phyloP scores from a whole-genome alignment of 805 yeast species.

The Kluyveromyces starmeri region DNA sequence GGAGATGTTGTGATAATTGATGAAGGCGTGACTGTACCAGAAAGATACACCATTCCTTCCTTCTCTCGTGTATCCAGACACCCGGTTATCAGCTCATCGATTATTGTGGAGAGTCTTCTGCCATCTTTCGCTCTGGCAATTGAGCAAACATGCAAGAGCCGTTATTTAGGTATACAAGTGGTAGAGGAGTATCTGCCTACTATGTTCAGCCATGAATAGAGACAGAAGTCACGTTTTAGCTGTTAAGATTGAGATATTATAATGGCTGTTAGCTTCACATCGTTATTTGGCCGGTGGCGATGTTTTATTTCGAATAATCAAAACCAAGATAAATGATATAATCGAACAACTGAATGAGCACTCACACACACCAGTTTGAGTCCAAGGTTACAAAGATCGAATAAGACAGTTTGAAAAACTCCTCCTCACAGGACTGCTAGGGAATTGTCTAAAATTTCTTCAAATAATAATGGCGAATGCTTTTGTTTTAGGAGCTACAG shows the following conservation, averaged over 20 bases:
- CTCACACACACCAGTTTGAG: no score
- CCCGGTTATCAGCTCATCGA: not conserved
- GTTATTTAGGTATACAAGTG: conserved; percentile 6
- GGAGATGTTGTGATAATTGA: conserved; percentile 10
- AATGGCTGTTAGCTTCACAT: no score
- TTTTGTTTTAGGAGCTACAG: conserved; percentile 64
- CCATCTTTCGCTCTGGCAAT: conserved; percentile 6
- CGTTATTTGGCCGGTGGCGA: no score
- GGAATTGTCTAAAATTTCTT: no score
- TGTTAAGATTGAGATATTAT: not conserved
- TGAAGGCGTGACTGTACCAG: conserved; percentile 6
- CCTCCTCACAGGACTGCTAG: no score
- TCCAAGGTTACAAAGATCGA: no score
- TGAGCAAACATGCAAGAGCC: conserved; percentile 7
- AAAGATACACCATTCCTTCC: conserved; percentile 8
- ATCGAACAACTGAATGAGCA: no score
- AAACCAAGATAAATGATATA: no score
- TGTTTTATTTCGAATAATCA: no score
- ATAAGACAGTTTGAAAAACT: no score
- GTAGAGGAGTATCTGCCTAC: not conserved
- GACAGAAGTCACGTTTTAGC: no score
- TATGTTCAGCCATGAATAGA: no score
- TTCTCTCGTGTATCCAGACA: conserved; percentile 7
- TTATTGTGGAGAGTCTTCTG: conserved; percentile 3
- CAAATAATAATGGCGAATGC: conserved; percentile 17